Evolutionary conservation across 805 yeast genomes (phyloP), one percentile per base, ranked within the genome.

Genomic region (Ogataea angusta): DNA sequence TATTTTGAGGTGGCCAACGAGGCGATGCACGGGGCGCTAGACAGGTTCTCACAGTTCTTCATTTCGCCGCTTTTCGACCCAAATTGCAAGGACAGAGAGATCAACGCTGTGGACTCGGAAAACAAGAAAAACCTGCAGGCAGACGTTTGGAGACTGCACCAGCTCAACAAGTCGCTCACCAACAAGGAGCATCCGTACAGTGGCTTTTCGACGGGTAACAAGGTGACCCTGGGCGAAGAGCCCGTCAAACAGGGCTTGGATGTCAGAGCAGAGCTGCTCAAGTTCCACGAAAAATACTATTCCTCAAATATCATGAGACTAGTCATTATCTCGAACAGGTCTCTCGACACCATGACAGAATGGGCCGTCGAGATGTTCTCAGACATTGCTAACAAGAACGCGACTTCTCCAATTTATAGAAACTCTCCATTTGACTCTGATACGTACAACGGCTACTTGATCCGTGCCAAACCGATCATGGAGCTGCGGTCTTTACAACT

Each of bases 41-140:
- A 91, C 61, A 72, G 98, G 53, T 91, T 91, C 62, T 76, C 96
- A 4, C 98, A 91, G 60, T 91, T 91, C 59, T 91, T 91, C 68
- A 83, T 90, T 25, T 62, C 77, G 21, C 99, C 99, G 1, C 67
- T 91, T 51, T 91, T 91, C 56, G 68, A 72, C 48, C 68, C 63
- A 52, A 50, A 78, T 47, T 82, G 96, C 57, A 86, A 88, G 57
- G 96, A 89, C 57, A 74, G 97, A 41, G 99, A 91, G 63, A 85
- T 91, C 53, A 78, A 80, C 48, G 98, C 98, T 2, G 98, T 91
- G 8, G 96, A 91, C 63, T 85, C 95, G 27, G 99, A 91, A 66
- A 88, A 91, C 68, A 91, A 89, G 61, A 91, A 93, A 67, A 91
- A 91, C 60, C 68, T 93, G 38, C 98, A 91, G 62, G 84, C 75